Conservation (phyloP, 2,329 filamentous ascomycete genomes). For the Penicillium sp. region DNA sequence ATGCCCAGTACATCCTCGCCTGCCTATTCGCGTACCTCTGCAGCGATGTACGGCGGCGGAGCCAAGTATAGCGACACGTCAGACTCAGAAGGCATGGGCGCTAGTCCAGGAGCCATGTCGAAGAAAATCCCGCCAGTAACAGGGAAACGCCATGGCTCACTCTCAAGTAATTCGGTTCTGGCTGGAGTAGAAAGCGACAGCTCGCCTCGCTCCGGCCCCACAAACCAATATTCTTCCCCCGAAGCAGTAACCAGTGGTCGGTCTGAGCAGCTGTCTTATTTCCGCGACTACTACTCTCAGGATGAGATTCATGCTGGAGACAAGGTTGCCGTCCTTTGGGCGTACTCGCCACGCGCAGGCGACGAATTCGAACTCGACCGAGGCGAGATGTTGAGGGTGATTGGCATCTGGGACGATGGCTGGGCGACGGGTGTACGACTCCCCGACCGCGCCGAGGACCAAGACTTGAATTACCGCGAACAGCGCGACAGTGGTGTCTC, state of each 20-base stretch:
- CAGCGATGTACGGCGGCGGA: slow-evolving; percentile 48
- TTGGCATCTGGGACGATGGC: slow-evolving; percentile 98
- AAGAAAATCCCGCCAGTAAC: slow-evolving; percentile 46
- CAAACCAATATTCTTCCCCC: slow-evolving; percentile 75
- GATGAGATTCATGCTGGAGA: slow-evolving; percentile 93
- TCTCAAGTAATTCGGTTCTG: slow-evolving; percentile 79
- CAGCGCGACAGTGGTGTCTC: slow-evolving; percentile 94
- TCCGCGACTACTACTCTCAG: slow-evolving; percentile 98
- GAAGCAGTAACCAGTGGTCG: slow-evolving; percentile 81
- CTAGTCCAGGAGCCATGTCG: slow-evolving; percentile 68
- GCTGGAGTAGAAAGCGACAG: slow-evolving; percentile 62
- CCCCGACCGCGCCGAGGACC: slow-evolving; percentile 81
- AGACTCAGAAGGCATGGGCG: slow-evolving; percentile 66
- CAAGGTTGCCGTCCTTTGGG: slow-evolving; percentile 88
- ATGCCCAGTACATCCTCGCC: slow-evolving; percentile 63
- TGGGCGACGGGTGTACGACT: slow-evolving; percentile 93
- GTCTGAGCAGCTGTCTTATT: slow-evolving; percentile 91
- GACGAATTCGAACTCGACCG: slow-evolving; percentile 93
- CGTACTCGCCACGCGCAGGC: slow-evolving; percentile 87
- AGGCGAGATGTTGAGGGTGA: slow-evolving; percentile 96
- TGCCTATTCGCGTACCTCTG: slow-evolving; percentile 51
- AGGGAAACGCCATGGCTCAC: slow-evolving; percentile 75
- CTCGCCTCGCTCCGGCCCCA: slow-evolving; percentile 67
- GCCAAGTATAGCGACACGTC: slow-evolving; percentile 51
- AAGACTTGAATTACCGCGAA: slow-evolving; percentile 70